phyloP scores from a whole-genome alignment of 2,329 filamentous ascomycete species.

The Aspergillus transmontanensis region DNA sequence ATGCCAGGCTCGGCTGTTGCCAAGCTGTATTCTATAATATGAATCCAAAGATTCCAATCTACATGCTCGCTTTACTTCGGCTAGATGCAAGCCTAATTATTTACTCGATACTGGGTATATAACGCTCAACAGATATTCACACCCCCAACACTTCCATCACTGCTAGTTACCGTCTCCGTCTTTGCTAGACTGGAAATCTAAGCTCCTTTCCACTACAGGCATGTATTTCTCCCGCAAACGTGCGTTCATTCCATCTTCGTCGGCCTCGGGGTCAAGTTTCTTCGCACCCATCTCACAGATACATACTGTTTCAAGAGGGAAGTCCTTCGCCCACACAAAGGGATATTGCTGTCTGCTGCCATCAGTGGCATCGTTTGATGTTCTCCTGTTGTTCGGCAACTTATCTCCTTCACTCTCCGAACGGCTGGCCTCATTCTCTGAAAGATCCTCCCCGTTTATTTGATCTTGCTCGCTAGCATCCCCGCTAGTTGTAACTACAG shows the following conservation, averaged over 20 bases:
- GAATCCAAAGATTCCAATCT: background rate
- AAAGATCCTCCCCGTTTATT: background rate
- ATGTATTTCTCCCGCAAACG: conserved; percentile 56
- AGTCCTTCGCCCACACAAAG: conserved; percentile 69
- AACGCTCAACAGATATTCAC: background rate
- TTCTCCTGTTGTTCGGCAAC: background rate
- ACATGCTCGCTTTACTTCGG: background rate
- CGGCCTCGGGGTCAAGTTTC: conserved; percentile 54
- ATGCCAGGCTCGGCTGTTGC: background rate
- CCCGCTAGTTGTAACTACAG: background rate
- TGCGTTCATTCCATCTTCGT: conserved; percentile 42
- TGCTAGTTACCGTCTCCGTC: background rate
- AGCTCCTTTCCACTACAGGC: conserved; percentile 46
- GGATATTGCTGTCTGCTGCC: conserved; percentile 18
- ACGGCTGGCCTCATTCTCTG: background rate
- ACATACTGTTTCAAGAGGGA: conserved; percentile 70
- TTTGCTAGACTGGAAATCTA: conserved; percentile 21
- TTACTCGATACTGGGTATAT: background rate
- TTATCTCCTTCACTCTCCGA: background rate
- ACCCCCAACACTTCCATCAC: background rate
- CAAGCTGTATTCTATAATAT: background rate
- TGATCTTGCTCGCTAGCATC: background rate
- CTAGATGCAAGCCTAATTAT: background rate
- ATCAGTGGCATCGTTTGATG: background rate
- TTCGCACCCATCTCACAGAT: conserved; percentile 89